Percentiles rank a stretch among this genome's conserved stretches.
These are phyloP conservation scores for Xylaria sp. DNA, from an alignment of 2,329 filamentous ascomycete genomes.

Conservation along the genomic window DNA sequence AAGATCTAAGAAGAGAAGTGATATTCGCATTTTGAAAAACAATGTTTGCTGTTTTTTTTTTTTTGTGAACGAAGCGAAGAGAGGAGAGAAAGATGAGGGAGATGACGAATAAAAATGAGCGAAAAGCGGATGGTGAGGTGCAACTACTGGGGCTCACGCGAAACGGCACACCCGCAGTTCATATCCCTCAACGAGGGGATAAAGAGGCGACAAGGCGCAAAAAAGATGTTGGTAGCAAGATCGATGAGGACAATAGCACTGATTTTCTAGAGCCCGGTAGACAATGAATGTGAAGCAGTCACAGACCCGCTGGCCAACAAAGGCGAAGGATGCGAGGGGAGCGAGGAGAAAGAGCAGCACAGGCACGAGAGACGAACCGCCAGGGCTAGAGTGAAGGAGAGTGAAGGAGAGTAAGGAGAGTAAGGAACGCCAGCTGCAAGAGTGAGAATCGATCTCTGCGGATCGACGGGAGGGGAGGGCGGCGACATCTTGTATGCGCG, in stretches of 20 bases:
- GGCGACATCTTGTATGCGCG: conserved; percentile 37
- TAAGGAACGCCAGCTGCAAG: conserved; percentile 8
- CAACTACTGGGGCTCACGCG: conserved; percentile 23
- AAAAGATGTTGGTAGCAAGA: conserved; percentile 28
- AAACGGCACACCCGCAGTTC: conserved; percentile 31
- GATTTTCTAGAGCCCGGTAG: conserved; percentile 18
- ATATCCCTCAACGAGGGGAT: conserved; percentile 35
- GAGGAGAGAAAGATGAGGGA: conserved; percentile 20
- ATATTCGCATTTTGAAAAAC: conserved; percentile 36
- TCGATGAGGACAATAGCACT: conserved; percentile 28
- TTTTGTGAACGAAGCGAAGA: too few relatives aligned
- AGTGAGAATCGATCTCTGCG: conserved; percentile 27
- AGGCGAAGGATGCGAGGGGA: background rate
- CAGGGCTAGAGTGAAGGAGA: conserved; percentile 28
- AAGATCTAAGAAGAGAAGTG: conserved; percentile 38
- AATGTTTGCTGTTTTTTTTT: background rate
- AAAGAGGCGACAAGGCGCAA: conserved; percentile 33
- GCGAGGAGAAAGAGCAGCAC: conserved; percentile 18
- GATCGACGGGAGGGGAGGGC: conserved; percentile 22
- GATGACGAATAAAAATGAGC: conserved; percentile 27
- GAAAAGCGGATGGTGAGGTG: conserved; percentile 17
- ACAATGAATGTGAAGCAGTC: conserved; percentile 30
- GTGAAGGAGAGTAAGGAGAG: conserved; percentile 3
- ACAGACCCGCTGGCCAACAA: conserved; percentile 19
- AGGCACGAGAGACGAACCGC: conserved; percentile 24